Conservation (phyloP, 805 yeast species). For the Saccharomycopsis javanensis region DNA sequence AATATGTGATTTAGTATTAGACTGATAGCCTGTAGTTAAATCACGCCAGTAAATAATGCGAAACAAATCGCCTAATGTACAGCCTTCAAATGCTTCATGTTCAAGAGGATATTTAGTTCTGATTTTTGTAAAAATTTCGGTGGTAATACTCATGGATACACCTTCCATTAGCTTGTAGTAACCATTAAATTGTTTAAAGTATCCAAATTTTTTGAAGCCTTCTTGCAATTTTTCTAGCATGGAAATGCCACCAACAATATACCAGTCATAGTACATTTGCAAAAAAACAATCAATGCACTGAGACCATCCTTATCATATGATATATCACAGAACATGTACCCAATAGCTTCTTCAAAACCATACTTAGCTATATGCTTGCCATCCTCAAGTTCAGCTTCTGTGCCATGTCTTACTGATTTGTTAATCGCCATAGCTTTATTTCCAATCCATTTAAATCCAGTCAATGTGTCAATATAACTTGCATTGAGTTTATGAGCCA, state of each 20-base stretch:
- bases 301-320: slow-evolving; percentile 87
- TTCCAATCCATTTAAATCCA: slow-evolving; percentile 97
- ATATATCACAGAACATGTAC: slow-evolving; percentile 69
- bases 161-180: slow-evolving; percentile 58
- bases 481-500: slow-evolving; percentile 57
- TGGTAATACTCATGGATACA: slow-evolving; percentile 34
- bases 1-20: slow-evolving; percentile 43
- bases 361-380: slow-evolving; percentile 61
- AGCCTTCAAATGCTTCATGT: slow-evolving; percentile 31
- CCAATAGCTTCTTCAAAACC: slow-evolving; percentile 97
- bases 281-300: slow-evolving; percentile 69
- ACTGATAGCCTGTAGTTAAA: slow-evolving; percentile 72
- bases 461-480: slow-evolving; percentile 75
- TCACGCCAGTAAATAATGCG: slow-evolving; percentile 67
- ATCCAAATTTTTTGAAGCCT: slow-evolving; percentile 63
- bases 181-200: slow-evolving; percentile 77
- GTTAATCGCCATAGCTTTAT: slow-evolving; percentile 68
- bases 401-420: slow-evolving; percentile 58
- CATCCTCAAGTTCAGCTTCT: slow-evolving; percentile 70
- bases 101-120: slow-evolving; percentile 29
- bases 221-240: slow-evolving; percentile 42
- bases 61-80: slow-evolving; percentile 42
- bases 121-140: slow-evolving; percentile 44
- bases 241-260: slow-evolving; percentile 2
- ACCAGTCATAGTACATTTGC: slow-evolving; percentile 38